phyloP scores from a whole-genome alignment of 78 protist species.

The Goniomonas avonlea region DNA sequence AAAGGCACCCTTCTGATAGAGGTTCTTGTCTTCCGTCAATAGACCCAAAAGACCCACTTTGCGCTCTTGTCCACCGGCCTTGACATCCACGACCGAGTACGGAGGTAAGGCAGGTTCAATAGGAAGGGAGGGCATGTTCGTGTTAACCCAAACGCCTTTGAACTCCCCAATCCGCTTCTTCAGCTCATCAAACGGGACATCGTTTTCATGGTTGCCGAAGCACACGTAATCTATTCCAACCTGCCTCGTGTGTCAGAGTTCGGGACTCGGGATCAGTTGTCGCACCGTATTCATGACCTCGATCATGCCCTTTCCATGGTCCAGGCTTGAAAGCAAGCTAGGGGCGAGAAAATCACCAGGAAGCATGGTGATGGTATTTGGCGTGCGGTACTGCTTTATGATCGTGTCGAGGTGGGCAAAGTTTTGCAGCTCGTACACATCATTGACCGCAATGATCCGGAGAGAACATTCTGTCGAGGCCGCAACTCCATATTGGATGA shows the following conservation, averaged over 20 bases:
- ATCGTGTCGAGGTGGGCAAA: not conserved
- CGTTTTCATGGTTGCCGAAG: slow-evolving; percentile 39
- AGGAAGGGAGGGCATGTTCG: slow-evolving; percentile 1
- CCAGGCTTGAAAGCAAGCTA: slow-evolving; percentile 20
- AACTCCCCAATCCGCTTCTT: not conserved
- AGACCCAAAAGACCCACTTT: slow-evolving; percentile 7
- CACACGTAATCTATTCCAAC: not conserved
- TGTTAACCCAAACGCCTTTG: slow-evolving; percentile 15
- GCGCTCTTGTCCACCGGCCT: not conserved
- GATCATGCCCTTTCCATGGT: slow-evolving; percentile 18
- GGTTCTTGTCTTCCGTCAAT: not conserved
- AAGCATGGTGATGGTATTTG: slow-evolving; percentile 2
- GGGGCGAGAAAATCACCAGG: slow-evolving; percentile 44
- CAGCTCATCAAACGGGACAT: not conserved
- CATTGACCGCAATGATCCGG: slow-evolving; percentile 22
- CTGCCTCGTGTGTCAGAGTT: too few species aligned
- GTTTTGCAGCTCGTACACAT: slow-evolving; percentile 33
- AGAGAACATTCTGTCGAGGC: too few species aligned
- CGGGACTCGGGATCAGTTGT: too few species aligned
- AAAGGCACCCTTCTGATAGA: not conserved
- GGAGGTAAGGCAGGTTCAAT: not conserved
- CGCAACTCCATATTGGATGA: too few species aligned
- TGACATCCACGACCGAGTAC: not conserved
- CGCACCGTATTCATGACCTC: not conserved
- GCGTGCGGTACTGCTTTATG: not conserved